Base-by-base conservation (phyloP, 2,329 filamentous ascomycete species). In the Epichloe coenophiala region DNA sequence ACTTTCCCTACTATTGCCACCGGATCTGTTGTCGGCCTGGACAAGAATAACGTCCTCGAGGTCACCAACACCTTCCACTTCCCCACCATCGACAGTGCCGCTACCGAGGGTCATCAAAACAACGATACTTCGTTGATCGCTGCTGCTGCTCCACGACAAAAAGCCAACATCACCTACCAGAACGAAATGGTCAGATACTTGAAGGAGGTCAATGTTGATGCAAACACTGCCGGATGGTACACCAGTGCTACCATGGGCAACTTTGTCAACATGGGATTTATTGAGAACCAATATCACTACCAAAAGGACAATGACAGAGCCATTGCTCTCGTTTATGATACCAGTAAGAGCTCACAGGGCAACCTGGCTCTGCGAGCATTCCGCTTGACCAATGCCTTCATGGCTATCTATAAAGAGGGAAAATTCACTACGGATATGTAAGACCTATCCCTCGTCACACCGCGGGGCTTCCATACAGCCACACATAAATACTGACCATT, bases 201-300 rank as follows among this genome's bases (percentile, higher is more conserved):
- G 56, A 86, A 91, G 68, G 93, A 97, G 71, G 93, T 98, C 63
- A 98, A 97, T 68, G 87, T 97, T 53, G 93, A 98, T 68, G 93
- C 93, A 58, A 95, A 97, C 76, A 94, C 88, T 63, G 88, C 95
- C 54, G 93, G 93, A 62, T 98, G 90, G 90, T 98, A 98, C 74
- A 96, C 89, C 53, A 96, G 89, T 73, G 88, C 90, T 56, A 95
- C 89, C 69, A 94, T 98, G 87, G 93, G 93, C 69, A 97, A 95
- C 77, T 97, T 97, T 61, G 78, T 97, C 76, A 96, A 90, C 75
- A 70, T 86, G 65, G 87, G 85, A 75, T 90, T 95, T 65, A 87
- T 98, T 69, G 93, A 98, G 78, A 98, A 97, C 75, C 90, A 96
- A 71, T 89, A 83, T 72, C 86, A 90, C 74, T 97, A 95, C 76